These are phyloP conservation scores for Colletotrichum lini DNA, from an alignment of 2,329 filamentous ascomycete species.

Conservation along the genomic window DNA sequence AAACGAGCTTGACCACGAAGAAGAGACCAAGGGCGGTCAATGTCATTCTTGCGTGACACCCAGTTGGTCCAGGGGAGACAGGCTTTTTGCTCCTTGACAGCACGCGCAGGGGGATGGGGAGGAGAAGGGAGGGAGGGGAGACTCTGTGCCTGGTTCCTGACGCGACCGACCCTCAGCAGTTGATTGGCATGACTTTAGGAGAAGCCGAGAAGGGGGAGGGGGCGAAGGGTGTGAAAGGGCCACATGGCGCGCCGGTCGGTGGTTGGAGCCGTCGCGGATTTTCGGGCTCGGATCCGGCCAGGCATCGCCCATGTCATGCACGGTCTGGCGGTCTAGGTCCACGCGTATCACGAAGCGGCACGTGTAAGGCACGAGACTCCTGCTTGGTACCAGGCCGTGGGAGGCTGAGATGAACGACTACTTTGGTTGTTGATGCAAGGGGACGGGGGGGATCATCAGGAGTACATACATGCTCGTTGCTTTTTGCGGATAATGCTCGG, in stretches of 20 bases:
- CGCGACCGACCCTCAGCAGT: not conserved
- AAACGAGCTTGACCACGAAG: not conserved
- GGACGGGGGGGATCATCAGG: too few species aligned
- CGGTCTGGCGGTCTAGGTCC: conserved; percentile 5
- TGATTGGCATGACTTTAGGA: not conserved
- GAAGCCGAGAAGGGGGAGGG: too few species aligned
- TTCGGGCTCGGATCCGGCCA: conserved; percentile 30
- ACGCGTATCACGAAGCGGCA: conserved; percentile 9
- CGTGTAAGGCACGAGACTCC: not conserved
- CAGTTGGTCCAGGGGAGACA: too few species aligned
- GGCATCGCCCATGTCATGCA: conserved; percentile 20
- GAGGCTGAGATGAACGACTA: not conserved
- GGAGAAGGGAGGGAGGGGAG: not conserved
- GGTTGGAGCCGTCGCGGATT: conserved; percentile 10
- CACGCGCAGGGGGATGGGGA: not conserved
- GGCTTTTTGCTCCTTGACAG: not conserved
- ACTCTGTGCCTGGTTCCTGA: conserved; percentile 24
- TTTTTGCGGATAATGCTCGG: not conserved
- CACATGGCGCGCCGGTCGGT: conserved; percentile 3
- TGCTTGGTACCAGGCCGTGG: not conserved
- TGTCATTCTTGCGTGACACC: conserved; percentile 27
- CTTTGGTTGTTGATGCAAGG: not conserved
- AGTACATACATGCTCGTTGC: not conserved
- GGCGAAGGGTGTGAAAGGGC: conserved; percentile 9
- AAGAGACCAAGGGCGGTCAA: conserved; percentile 11